Evolutionary conservation across 306 rosid species (phyloP).

Genomic region (Vigna nakashimae): DNA sequence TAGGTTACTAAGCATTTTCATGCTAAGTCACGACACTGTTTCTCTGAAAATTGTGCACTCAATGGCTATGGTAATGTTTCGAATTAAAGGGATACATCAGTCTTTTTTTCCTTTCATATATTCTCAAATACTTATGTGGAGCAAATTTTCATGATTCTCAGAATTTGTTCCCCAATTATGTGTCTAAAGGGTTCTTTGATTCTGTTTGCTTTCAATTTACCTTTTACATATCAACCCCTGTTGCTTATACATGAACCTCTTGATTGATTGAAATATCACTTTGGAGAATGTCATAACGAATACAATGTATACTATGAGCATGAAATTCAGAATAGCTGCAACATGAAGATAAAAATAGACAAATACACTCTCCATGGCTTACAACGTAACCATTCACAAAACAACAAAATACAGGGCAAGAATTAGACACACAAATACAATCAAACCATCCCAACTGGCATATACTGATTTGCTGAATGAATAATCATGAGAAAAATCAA

Average conservation of each 20-base stretch:
- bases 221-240: slow-evolving; percentile 1
- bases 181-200: slow-evolving; percentile 32
- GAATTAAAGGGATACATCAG: slow-evolving; percentile 24
- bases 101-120: slow-evolving; percentile 31
- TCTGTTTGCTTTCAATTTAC: slow-evolving; percentile 22
- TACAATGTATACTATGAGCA: slow-evolving; percentile 24
- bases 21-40: slow-evolving; percentile 31
- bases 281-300: slow-evolving; percentile 18
- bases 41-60: slow-evolving; percentile 28
- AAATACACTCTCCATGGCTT: slow-evolving; percentile 38
- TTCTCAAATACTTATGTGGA: slow-evolving; percentile 22
- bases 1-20: slow-evolving; percentile 38
- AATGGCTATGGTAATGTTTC: slow-evolving; percentile 19
- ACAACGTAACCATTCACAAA: slow-evolving; percentile 61
- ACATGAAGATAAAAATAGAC: slow-evolving; percentile 39
- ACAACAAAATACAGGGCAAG: slow-evolving; percentile 44
- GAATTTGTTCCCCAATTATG: neutral
- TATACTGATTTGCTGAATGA: slow-evolving; percentile 45
- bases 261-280: slow-evolving; percentile 30
- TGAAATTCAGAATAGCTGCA: slow-evolving; percentile 41
- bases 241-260: neutral
- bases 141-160: slow-evolving; percentile 21
- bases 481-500: slow-evolving; percentile 40
- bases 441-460: slow-evolving; percentile 45
- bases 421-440: slow-evolving; percentile 53